phyloP scores from a whole-genome alignment of 1,284 basidiomycete species.

The Porodaedalea pini region DNA sequence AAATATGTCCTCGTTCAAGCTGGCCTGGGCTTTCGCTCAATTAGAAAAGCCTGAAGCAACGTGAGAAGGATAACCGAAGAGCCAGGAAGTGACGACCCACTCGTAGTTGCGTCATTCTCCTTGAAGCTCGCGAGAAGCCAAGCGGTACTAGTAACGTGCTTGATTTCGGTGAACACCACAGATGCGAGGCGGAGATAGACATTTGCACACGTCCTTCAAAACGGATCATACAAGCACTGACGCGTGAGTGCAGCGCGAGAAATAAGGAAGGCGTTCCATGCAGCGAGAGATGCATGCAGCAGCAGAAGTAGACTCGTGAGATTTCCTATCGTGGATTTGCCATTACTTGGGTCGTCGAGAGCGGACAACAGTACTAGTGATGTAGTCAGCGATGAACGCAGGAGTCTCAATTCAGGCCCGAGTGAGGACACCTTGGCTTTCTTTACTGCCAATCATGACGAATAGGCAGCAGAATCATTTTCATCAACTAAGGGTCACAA shows the following conservation, averaged over 20 bases:
- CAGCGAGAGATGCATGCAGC: constrained; percentile 75
- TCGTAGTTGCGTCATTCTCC: constrained; percentile 89
- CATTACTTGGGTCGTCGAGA: constrained; percentile 71
- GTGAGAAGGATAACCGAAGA: constrained; percentile 14
- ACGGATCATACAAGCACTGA: constrained; percentile 78
- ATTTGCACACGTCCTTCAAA: constrained; percentile 89
- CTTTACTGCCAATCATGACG: constrained; percentile 35
- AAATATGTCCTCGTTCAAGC: constrained; percentile 83
- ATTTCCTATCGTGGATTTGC: constrained; percentile 72
- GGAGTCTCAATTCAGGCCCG: constrained; percentile 58
- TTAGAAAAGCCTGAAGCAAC: constrained; percentile 75
- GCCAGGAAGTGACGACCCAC: constrained; percentile 42
- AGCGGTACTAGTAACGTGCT: constrained; percentile 94
- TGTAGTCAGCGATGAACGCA: constrained; percentile 68
- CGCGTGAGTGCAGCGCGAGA: constrained; percentile 78
- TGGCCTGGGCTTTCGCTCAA: constrained; percentile 89
- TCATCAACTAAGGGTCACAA: constrained; percentile 81
- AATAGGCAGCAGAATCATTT: constrained; percentile 41
- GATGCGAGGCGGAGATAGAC: constrained; percentile 76
- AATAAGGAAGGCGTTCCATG: constrained; percentile 79
- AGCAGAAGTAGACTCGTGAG: constrained; percentile 74
- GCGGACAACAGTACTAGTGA: constrained; percentile 75
- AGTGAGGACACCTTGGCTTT: constrained; percentile 52
- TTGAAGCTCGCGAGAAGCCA: constrained; percentile 97
- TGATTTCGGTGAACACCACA: constrained; percentile 85